Conservation (phyloP, 345 rosid species). For the Angophora floribunda region DNA sequence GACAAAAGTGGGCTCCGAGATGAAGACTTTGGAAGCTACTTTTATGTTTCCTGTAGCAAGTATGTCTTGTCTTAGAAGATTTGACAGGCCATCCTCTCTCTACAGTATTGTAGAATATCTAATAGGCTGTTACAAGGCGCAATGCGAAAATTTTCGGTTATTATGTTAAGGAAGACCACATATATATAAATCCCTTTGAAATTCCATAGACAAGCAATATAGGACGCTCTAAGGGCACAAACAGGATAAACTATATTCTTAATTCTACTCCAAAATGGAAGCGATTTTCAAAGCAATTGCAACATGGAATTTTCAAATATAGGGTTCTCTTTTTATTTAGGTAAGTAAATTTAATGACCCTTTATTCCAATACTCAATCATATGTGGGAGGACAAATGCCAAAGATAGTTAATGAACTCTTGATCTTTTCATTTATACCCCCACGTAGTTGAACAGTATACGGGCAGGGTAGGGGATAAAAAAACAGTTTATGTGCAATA, state of each 20-base stretch:
- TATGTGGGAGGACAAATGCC: not conserved
- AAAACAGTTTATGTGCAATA: not conserved
- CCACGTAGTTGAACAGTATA: not conserved
- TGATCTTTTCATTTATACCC: not conserved
- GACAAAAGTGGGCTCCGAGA: not conserved
- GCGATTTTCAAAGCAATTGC: not conserved
- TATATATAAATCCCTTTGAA: not conserved
- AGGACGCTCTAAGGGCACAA: not conserved
- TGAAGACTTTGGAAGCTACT: not conserved
- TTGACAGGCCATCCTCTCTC: not conserved
- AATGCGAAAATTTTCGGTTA: not conserved
- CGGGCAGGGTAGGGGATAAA: not conserved
- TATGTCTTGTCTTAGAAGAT: not conserved
- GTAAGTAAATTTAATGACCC: not conserved
- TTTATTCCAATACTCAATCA: not conserved
- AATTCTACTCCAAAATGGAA: not conserved
- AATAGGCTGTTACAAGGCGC: not conserved
- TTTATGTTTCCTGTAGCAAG: not conserved
- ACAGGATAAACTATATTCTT: not conserved
- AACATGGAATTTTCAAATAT: not conserved
- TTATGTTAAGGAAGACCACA: not conserved
- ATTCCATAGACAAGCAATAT: not conserved
- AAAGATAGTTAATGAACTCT: not conserved
- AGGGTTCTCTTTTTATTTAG: too few species aligned
- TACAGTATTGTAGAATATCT: not conserved